Base-by-base conservation (phyloP, 2,329 filamentous ascomycete species). In the Aphanocladium album region DNA sequence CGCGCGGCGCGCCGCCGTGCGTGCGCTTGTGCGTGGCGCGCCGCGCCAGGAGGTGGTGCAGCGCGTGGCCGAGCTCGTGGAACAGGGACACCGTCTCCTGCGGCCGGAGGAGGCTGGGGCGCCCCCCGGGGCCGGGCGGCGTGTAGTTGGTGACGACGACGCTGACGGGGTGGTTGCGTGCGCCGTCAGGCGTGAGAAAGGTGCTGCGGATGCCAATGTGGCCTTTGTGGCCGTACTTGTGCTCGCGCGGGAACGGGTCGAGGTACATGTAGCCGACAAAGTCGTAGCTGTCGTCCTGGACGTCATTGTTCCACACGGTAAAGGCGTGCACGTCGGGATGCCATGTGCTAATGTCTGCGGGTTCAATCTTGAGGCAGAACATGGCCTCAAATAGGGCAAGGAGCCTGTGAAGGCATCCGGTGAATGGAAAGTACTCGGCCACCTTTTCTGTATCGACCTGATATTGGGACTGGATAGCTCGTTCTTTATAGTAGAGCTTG, bases 181-280 rank as follows among this genome's bases (percentile, higher is more conserved):
- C 84, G 63, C 87, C 88, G 64, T 89, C 82, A 55, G 82, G 77
- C 63, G 80, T 76, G 55, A 84, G 76, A 74, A 83, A 89, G 23
- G 47, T 86, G 86, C 2, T 88, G 87, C 73, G 50, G 23, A 53
- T 53, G 71, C 86, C 89, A 77, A 91, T 91, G 76, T 91, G 91
- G 64, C 89, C 88, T 1, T 88, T 88, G 66, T 91, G 89, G n/a
- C 87, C 87, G 70, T 91, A 91, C 72, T 92, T 91, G 69, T 88
- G 87, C 65, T 84, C 83, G 30, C 89, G 81, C 2, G 88, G 89
- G 72, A 89, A 87, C 19, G 91, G 78, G 73, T 92, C 89, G 11
- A 92, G 81, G 72, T 91, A 91, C 27, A 91, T 79, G 69, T 91
- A 91, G 41, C 89, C 89, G 4, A 90, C 85, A 65, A 92, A 91